phyloP scores from a whole-genome alignment of 2,329 filamentous ascomycete genomes.

The Diaporthe sp. region DNA sequence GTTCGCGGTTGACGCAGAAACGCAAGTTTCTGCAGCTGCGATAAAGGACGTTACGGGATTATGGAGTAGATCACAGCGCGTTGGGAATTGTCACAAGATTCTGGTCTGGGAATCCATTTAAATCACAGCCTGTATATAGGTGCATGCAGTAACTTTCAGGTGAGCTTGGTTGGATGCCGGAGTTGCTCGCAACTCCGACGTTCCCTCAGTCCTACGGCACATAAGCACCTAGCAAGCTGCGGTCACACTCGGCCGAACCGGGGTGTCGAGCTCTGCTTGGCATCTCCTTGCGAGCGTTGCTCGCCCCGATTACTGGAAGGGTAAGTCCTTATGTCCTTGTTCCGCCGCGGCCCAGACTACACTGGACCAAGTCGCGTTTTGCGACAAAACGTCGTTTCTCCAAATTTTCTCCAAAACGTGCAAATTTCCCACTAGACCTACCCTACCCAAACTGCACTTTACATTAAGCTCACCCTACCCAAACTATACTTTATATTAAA shows the following conservation, averaged over 20 bases:
- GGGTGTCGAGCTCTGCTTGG: neutral
- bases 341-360: neutral
- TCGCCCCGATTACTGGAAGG: too few species aligned
- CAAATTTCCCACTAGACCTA: too few species aligned
- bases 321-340: neutral
- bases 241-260: conserved; percentile 13
- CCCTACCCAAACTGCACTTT: too few species aligned
- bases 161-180: neutral
- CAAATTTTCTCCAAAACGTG: too few species aligned
- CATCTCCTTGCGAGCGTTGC: neutral
- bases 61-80: neutral
- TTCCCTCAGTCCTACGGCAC: neutral
- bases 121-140: neutral
- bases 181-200: conserved; percentile 21
- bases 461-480: too few species aligned
- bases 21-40: neutral
- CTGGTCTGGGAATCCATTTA: neutral
- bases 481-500: too few species aligned
- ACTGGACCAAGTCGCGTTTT: too few species aligned
- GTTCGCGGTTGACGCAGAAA: conserved; percentile 5
- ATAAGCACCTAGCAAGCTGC: neutral
- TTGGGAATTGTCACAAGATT: neutral
- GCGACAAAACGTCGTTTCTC: too few species aligned
- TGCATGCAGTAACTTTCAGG: neutral
- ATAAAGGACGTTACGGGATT: neutral